Conservation (phyloP, 2,329 filamentous ascomycete species). For the Plenodomus biglobosus region DNA sequence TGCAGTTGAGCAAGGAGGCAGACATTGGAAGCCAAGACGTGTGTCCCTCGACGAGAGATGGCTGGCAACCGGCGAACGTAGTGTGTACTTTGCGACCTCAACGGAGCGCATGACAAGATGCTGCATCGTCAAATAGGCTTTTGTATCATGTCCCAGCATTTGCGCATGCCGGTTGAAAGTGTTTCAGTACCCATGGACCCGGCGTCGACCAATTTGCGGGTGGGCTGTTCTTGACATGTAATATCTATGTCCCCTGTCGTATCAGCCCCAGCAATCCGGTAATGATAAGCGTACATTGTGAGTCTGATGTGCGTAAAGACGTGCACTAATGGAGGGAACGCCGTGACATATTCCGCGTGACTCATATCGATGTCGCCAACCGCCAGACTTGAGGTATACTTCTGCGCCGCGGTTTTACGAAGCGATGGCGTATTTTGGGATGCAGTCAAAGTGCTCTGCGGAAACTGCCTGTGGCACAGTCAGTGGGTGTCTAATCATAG, state of each 20-base stretch:
- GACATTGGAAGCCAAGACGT: conserved; percentile 21
- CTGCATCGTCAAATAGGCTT: conserved; percentile 1
- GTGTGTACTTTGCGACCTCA: not conserved
- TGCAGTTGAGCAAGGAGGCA: conserved; percentile 22
- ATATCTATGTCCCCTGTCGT: conserved; percentile 10
- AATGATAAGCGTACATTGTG: conserved; percentile 39
- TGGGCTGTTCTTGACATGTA: conserved; percentile 16
- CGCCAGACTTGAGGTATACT: conserved; percentile 22
- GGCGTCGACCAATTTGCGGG: conserved; percentile 36
- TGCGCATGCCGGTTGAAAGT: conserved; percentile 43
- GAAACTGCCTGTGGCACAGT: conserved; percentile 35
- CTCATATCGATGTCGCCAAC: conserved; percentile 16
- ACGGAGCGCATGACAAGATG: not conserved
- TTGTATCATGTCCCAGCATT: conserved; percentile 36
- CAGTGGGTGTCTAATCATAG: conserved; percentile 6
- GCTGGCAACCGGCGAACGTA: conserved; percentile 22
- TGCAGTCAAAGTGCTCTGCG: conserved; percentile 25
- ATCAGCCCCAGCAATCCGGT: conserved; percentile 16
- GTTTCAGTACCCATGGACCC: conserved; percentile 36
- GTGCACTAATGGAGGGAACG: conserved; percentile 35
- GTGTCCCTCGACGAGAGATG: conserved; percentile 37
- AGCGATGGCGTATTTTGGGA: conserved; percentile 18
- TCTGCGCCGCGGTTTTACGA: conserved; percentile 28
- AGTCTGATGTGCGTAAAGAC: conserved; percentile 41
- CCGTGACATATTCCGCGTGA: conserved; percentile 18